Base-by-base conservation (phyloP, 139 green algal species). In the Coccomyxa sp. region DNA sequence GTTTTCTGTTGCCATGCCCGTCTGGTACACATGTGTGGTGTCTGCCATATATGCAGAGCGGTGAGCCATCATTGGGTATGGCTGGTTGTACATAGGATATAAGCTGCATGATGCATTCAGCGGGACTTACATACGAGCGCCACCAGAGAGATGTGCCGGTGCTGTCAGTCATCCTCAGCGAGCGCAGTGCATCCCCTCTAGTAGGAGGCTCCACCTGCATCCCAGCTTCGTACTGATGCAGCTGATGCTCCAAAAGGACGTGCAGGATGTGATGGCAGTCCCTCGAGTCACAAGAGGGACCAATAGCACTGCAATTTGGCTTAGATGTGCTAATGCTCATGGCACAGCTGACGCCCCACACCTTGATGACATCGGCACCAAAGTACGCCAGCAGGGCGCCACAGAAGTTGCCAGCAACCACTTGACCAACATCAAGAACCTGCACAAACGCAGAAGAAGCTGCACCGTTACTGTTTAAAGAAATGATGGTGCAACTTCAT, bases 311-410 rank as follows among this genome's bases (percentile, higher is more conserved):
- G 29, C 12, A 6, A 37, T 1, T 8, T 37, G 39, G n/a, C 73
- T 50, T n/a, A n/a, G n/a, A n/a, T n/a, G n/a, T n/a, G n/a, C n/a
- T n/a, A n/a, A n/a, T n/a, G n/a, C n/a, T n/a, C n/a, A n/a, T n/a
- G n/a, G n/a, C n/a, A n/a, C n/a, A n/a, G n/a, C n/a, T n/a, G n/a
- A n/a, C n/a, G n/a, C n/a, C n/a, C n/a, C n/a, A n/a, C n/a, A 85
- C 84, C 82, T 95, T 95, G 79, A 94, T 93, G 4, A 95, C 91
- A 36, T 92, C 88, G 0, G 91, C 91, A 0, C 91, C 91, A 81
- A 94, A 95, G 81, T 95, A 93, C 2, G 41, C 74, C 29, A 86
- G 78, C 27, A 89, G 14, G 36, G 76, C 90, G 12, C 90, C 84
- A 38, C 78, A 86, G 54, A 92, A 93, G 79, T 95, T 95, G 54